Percentiles rank a stretch among this genome's conserved stretches.
These are phyloP conservation scores for Tulasnella calospora DNA, from an alignment of 768 basidiomycete genomes.

Conservation along the genomic window DNA sequence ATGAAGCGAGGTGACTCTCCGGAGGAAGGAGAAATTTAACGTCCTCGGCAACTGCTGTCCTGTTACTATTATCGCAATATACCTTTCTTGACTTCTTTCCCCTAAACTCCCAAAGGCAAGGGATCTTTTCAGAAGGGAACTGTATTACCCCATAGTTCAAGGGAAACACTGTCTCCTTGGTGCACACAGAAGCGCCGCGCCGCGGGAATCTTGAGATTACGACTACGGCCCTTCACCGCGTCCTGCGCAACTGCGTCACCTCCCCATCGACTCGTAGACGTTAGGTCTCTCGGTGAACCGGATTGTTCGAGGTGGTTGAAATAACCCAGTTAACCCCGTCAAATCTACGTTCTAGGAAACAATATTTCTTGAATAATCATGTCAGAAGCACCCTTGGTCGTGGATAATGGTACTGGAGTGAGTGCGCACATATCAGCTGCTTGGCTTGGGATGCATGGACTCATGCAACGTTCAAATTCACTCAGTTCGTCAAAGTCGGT, in stretches of 20 bases:
- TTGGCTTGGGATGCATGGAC: constrained; percentile 6
- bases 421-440: constrained; percentile 34
- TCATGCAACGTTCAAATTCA: neutral
- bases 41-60: neutral
- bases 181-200: neutral
- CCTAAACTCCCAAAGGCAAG: neutral
- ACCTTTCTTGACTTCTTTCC: neutral
- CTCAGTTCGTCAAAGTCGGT: constrained; percentile 86
- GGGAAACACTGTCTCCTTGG: neutral
- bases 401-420: constrained; percentile 87
- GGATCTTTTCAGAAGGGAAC: neutral
- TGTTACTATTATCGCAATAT: neutral
- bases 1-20: constrained; percentile 58
- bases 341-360: neutral
- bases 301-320: neutral
- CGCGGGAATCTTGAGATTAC: constrained; percentile 11
- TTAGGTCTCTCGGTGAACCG: neutral
- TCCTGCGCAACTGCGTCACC: constrained; percentile 9
- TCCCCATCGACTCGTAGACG: neutral
- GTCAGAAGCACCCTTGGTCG: constrained; percentile 53
- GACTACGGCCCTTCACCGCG: neutral
- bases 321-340: neutral
- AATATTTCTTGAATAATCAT: neutral
- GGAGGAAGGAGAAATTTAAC: constrained; percentile 81
- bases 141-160: neutral